phyloP scores from a whole-genome alignment of 2,329 filamentous ascomycete species.

The Ascochyta pisi region DNA sequence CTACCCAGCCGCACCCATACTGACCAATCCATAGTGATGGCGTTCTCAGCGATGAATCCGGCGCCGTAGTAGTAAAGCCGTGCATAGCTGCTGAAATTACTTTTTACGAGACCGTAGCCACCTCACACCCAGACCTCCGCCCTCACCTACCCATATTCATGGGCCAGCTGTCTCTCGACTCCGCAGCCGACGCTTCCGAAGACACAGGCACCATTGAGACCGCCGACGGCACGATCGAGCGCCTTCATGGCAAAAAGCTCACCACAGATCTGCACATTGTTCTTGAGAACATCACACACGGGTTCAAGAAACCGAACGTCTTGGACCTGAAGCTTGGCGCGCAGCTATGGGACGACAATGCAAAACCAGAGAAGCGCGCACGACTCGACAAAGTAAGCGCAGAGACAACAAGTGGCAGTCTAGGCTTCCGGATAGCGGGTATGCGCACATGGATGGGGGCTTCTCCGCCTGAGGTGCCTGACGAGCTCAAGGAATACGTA shows the following conservation, averaged over 20 bases:
- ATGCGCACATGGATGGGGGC: slow-evolving; percentile 65
- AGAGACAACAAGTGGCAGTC: slow-evolving; percentile 64
- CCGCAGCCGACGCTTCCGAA: slow-evolving; percentile 19
- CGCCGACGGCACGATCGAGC: slow-evolving; percentile 35
- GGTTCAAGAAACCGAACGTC: slow-evolving; percentile 85
- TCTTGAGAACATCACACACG: slow-evolving; percentile 80
- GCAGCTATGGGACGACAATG: slow-evolving; percentile 81
- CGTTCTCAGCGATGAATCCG: slow-evolving; percentile 82
- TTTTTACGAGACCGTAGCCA: slow-evolving; percentile 80
- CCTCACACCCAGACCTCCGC: slow-evolving; percentile 74
- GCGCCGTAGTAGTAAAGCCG: slow-evolving; percentile 91
- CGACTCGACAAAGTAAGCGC: slow-evolving; percentile 66
- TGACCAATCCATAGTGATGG: slow-evolving; percentile 70
- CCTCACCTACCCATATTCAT: slow-evolving; percentile 85
- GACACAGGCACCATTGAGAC: slow-evolving; percentile 42
- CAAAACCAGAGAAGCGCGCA: slow-evolving; percentile 63
- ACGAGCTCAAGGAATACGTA: slow-evolving; percentile 38
- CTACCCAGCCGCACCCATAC: slow-evolving; percentile 14
- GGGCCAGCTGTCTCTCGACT: slow-evolving; percentile 72
- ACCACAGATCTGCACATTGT: slow-evolving; percentile 82
- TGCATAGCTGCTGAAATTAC: slow-evolving; percentile 84
- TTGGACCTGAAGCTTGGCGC: slow-evolving; percentile 91
- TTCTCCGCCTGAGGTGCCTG: slow-evolving; percentile 26
- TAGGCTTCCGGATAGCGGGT: slow-evolving; percentile 70
- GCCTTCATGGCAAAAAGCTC: slow-evolving; percentile 67